phyloP scores from a whole-genome alignment of 495 filamentous ascomycete species.

The Xylaria curta region DNA sequence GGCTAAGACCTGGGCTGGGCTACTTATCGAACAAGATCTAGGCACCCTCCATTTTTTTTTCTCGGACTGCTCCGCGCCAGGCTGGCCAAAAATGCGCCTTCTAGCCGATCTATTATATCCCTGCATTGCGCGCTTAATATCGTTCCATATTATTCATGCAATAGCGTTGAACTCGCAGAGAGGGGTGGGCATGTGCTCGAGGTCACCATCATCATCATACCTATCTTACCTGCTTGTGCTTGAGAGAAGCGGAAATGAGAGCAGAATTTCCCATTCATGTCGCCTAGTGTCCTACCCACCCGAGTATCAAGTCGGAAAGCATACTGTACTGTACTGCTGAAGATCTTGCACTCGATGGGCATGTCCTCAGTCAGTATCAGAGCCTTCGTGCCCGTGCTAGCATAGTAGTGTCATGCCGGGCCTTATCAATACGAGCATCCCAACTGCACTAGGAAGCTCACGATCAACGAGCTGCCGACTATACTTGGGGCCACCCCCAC shows the following conservation, averaged over 20 bases:
- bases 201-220: not conserved
- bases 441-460: too few relatives aligned
- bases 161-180: not conserved
- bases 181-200: not conserved
- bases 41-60: not conserved
- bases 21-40: not conserved
- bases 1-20: not conserved
- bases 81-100: not conserved
- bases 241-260: not conserved
- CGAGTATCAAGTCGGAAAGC: not conserved
- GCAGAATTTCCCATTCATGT: not conserved
- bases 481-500: too few relatives aligned
- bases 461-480: too few relatives aligned
- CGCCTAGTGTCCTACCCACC: not conserved
- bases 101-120: not conserved
- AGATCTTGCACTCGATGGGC: not conserved
- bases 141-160: not conserved
- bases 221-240: not conserved
- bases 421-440: too few relatives aligned
- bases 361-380: not conserved
- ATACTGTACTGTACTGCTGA: not conserved
- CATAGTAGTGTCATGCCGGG: too few relatives aligned
- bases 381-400: not conserved
- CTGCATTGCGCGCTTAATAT: not conserved
- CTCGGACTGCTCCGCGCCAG: not conserved